Percentiles rank a stretch among this genome's conserved stretches.
Conservation (phyloP, 2,329 filamentous ascomycete species). For the Verticillium alfalfae region DNA sequence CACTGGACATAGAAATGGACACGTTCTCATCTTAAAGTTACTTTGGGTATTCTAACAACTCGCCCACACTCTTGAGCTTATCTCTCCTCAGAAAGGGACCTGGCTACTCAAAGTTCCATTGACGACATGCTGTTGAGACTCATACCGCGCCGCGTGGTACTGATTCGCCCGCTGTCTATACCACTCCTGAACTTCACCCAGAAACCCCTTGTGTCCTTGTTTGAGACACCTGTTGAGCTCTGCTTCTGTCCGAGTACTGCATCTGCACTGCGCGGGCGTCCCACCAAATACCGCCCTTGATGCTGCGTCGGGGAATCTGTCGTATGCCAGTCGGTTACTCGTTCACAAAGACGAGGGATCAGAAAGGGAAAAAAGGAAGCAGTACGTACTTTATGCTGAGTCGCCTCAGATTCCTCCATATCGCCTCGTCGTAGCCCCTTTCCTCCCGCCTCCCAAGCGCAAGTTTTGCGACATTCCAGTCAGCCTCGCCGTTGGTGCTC, state of each 20-base stretch:
- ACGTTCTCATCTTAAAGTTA: neutral
- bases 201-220: conserved; percentile 18
- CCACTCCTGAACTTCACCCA: conserved; percentile 21
- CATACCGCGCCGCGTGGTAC: conserved; percentile 6
- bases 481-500: conserved; percentile 7
- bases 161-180: conserved; percentile 16
- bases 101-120: neutral
- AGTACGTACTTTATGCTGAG: conserved; percentile 18
- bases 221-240: conserved; percentile 18
- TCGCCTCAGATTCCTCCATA: conserved; percentile 19
- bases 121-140: conserved; percentile 9
- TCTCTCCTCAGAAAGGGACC: neutral
- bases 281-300: conserved; percentile 19
- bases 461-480: conserved; percentile 23
- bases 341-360: neutral
- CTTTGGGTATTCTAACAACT: neutral
- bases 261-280: conserved; percentile 19
- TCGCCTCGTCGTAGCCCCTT: conserved; percentile 5
- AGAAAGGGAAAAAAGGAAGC: neutral
- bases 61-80: neutral
- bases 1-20: neutral
- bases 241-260: conserved; percentile 15
- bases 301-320: conserved; percentile 13
- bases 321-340: neutral
- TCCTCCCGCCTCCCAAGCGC: conserved; percentile 13